A percentile compares a stretch with the other conserved stretches of the same genome.
phyloP scores from a whole-genome alignment of 2,329 filamentous ascomycete species.

The Colletotrichum plurivorum region DNA sequence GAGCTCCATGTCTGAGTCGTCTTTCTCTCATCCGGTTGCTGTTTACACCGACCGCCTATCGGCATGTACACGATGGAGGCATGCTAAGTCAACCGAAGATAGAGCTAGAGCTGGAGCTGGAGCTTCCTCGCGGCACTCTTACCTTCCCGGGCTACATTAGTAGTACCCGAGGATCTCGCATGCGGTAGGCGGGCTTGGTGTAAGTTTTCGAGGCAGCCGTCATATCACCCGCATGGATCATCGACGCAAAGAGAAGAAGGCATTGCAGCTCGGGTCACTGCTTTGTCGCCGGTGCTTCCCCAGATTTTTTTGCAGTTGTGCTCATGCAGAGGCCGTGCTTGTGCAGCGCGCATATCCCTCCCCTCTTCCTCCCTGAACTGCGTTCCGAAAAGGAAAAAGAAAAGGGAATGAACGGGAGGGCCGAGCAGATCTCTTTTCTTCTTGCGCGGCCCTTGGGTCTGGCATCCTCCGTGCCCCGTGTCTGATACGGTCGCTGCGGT shows the following conservation, averaged over 20 bases:
- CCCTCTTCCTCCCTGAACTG: neutral
- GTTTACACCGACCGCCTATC: neutral
- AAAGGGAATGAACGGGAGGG: neutral
- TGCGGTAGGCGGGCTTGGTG: neutral
- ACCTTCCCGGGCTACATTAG: too few species aligned
- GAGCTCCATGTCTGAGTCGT: neutral
- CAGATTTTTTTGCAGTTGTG: slow-evolving; percentile 24
- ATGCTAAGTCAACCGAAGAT: neutral
- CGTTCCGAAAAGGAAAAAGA: neutral
- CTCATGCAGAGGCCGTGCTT: slow-evolving; percentile 3
- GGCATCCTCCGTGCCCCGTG: neutral
- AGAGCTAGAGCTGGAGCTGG: neutral
- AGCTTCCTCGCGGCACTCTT: too few species aligned
- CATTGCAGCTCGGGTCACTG: neutral
- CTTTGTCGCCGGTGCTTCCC: slow-evolving; percentile 8
- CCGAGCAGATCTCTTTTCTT: neutral
- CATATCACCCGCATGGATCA: slow-evolving; percentile 27
- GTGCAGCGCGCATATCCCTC: neutral
- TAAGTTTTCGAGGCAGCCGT: neutral
- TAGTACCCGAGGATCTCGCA: neutral
- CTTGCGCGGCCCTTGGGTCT: neutral
- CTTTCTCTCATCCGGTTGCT: neutral
- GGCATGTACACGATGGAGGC: slow-evolving; percentile 11
- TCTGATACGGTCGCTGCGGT: slow-evolving; percentile 21
- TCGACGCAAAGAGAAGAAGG: slow-evolving; percentile 18